Percentiles rank a stretch among this genome's conserved stretches.
phyloP scores from a whole-genome alignment of 2,329 filamentous ascomycete species.

The Nemania serpens region DNA sequence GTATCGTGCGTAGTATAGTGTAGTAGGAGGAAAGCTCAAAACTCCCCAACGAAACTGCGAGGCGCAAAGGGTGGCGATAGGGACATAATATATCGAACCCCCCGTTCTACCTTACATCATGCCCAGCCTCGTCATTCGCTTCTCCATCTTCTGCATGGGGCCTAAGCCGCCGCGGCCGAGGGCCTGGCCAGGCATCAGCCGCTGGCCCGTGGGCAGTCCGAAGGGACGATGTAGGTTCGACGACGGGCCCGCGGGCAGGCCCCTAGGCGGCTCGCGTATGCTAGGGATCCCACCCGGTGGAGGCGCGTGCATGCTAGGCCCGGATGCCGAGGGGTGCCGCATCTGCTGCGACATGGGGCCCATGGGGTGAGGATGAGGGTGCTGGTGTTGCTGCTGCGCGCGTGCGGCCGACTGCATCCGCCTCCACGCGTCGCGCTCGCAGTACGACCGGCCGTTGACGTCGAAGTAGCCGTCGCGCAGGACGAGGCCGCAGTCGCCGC shows the following conservation, averaged over 20 bases:
- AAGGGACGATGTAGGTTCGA: constrained; percentile 40
- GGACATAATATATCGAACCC: too few relatives aligned
- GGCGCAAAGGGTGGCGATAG: too few relatives aligned
- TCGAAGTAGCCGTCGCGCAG: constrained; percentile 90
- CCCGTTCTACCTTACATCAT: constrained; percentile 49
- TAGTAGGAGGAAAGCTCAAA: too few relatives aligned
- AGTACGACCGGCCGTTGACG: constrained; percentile 78
- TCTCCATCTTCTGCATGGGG: constrained; percentile 59
- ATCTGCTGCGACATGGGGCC: constrained; percentile 24
- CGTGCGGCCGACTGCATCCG: constrained; percentile 51
- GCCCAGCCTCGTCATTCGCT: constrained; percentile 64
- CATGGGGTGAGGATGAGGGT: too few relatives aligned
- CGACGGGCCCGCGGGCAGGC: constrained; percentile 36
- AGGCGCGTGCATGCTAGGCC: constrained; percentile 20
- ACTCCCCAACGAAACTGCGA: too few relatives aligned
- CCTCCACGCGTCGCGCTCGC: constrained; percentile 81
- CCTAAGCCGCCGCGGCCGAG: constrained; percentile 41
- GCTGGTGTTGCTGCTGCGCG: constrained; percentile 37
- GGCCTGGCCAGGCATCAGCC: constrained; percentile 44
- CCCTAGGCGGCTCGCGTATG: constrained; percentile 34
- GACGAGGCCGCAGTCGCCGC: constrained; percentile 74
- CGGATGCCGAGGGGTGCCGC: constrained; percentile 12
- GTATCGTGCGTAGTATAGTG: neutral
- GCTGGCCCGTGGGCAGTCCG: constrained; percentile 42
- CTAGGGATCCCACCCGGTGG: constrained; percentile 26